Evolutionary conservation across 805 yeast genomes (phyloP), one percentile per base, ranked within the genome.

Genomic region (Yamadazyma nakazawae): DNA sequence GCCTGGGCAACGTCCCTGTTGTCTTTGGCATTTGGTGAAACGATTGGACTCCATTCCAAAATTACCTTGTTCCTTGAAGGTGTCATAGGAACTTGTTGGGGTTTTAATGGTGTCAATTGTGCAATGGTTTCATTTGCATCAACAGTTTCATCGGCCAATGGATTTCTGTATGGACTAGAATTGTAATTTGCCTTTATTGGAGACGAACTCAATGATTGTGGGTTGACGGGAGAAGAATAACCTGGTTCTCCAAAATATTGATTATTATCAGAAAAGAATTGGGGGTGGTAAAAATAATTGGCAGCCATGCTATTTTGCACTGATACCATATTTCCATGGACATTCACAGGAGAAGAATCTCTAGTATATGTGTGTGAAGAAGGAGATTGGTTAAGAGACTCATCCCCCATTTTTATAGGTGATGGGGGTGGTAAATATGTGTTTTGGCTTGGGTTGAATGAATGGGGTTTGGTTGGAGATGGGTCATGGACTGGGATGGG

Each of bases 1-100:
- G 62, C 64, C 36, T 67, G 70, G 28, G 49, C 55, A 2, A 59
- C 63, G 44, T 61, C 60, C 38, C 47, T 47, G 25, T 42, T 37
- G 28, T 59, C 44, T 51, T 61, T 57, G 37, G 60, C 54, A 42
- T 60, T 62, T 18, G 77, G 76, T 36, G 71, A 66, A 19, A 72
- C 70, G 21, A 72, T 67, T 2, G 76, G 75, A 46, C 74, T 67
- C 77, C 77, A 72, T 53, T 72, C 75, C 40, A 69, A 55, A 5
- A 52, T 42, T 36, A 70, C 58, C 43, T 55, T 58, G 45, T 61
- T 67, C n/a, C 58, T 59, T 24, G 59, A 57, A 2, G 74, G 74
- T 5, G 74, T 68, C 35, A 59, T 61, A 9, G 71, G 71, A 2
- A 54, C 49, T 28, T 57, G 61, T 7, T 42, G 42, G 41, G 61